A percentile compares a stretch with the other conserved stretches of the same genome.
phyloP scores from a whole-genome alignment of 2,329 filamentous ascomycete genomes.

The Fusarium avenaceum region DNA sequence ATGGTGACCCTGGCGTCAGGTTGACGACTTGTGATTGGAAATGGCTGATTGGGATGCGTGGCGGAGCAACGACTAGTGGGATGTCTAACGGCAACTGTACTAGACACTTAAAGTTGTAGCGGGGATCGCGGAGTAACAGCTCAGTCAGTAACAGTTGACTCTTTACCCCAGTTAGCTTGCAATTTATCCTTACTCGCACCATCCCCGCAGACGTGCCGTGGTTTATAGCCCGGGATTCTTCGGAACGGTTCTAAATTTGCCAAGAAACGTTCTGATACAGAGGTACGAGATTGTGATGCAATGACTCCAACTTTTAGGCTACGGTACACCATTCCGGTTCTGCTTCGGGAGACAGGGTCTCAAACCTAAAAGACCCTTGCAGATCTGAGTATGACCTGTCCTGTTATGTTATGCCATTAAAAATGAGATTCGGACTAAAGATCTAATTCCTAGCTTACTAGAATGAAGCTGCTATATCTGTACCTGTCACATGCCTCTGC shows the following conservation, averaged over 20 bases:
- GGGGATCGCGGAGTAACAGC: neutral
- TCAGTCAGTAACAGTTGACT: neutral
- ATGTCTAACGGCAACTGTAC: neutral
- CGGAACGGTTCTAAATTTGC: constrained; percentile 13
- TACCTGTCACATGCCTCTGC: neutral
- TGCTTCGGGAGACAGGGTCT: constrained; percentile 1
- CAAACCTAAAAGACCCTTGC: neutral
- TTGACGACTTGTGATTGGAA: neutral
- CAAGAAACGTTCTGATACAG: constrained; percentile 7
- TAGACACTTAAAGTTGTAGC: neutral
- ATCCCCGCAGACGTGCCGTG: constrained; percentile 8
- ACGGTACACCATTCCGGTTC: neutral
- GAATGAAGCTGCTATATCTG: no score
- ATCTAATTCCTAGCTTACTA: neutral
- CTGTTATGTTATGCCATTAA: neutral
- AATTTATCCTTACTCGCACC: neutral
- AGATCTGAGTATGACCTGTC: neutral
- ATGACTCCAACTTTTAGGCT: constrained; percentile 2
- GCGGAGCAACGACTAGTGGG: constrained; percentile 5
- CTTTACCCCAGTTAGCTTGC: neutral
- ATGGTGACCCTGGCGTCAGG: neutral
- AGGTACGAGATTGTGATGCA: constrained; percentile 11
- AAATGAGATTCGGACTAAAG: neutral
- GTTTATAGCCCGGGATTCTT: constrained; percentile 12
- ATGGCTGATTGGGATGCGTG: neutral